Conservation (phyloP, 1,139 yeast species). For the Candida tunisiensis region DNA sequence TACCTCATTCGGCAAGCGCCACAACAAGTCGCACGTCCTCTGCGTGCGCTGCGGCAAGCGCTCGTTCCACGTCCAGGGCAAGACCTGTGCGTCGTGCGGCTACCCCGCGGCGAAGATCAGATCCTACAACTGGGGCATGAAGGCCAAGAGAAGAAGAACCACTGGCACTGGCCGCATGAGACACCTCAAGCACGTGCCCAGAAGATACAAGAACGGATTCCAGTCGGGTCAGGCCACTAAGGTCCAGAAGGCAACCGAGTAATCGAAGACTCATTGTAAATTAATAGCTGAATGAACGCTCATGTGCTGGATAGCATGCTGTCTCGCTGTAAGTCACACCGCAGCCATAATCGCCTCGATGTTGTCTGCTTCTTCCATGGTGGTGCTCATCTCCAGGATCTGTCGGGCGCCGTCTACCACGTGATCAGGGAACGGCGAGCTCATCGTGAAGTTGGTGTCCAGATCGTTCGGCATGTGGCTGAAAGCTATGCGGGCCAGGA, state of each 20-base stretch:
- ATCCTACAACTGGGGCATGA: conserved; percentile 92
- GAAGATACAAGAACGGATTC: conserved; percentile 99
- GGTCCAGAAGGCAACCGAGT: too few relatives aligned
- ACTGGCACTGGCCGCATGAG: conserved; percentile 99
- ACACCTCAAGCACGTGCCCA: conserved; percentile 90
- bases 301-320: too few relatives aligned
- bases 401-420: conserved; percentile 58
- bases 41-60: conserved; percentile 99
- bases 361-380: conserved; percentile 69
- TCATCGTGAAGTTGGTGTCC: conserved; percentile 2
- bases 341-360: too few relatives aligned
- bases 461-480: conserved; percentile 13
- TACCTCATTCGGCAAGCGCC: conserved; percentile 99
- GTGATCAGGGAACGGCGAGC: conserved; percentile 33
- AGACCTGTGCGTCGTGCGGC: conserved; percentile 98
- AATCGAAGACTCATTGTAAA: too few relatives aligned
- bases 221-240: conserved; percentile 60
- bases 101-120: conserved; percentile 99
- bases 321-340: too few relatives aligned
- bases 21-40: conserved; percentile 99
- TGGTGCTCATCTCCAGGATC: conserved; percentile 48
- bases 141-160: conserved; percentile 99
- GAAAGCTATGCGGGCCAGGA: conserved; percentile 40
- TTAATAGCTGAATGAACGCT: too few relatives aligned
- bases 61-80: conserved; percentile 98